phyloP scores from a whole-genome alignment of 805 yeast genomes.

The Yueomyces sinensis region DNA sequence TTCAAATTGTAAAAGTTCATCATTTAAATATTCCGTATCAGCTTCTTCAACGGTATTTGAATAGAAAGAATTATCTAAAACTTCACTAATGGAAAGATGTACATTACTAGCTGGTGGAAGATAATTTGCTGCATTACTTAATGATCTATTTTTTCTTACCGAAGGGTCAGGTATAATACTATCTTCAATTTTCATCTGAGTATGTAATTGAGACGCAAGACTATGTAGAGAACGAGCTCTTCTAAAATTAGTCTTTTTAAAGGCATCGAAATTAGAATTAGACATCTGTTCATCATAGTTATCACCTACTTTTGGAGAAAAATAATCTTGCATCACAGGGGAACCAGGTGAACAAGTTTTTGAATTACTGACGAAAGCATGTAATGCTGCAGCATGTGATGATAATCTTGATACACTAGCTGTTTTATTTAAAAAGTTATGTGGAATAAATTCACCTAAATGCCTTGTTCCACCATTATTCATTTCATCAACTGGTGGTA shows the following conservation, averaged over 20 bases:
- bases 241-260: background rate
- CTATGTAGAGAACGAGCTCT: background rate
- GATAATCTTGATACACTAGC: background rate
- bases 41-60: background rate
- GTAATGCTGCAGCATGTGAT: conserved; percentile 15
- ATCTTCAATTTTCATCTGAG: background rate
- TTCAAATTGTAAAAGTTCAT: background rate
- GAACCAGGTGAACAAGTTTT: background rate
- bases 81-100: background rate
- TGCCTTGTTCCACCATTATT: background rate
- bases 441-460: conserved; percentile 1
- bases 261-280: background rate
- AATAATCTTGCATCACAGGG: background rate
- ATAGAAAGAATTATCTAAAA: background rate
- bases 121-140: background rate
- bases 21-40: background rate
- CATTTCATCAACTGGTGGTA: conserved; percentile 5
- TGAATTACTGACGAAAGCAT: conserved; percentile 17
- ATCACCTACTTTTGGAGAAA: background rate
- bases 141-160: background rate
- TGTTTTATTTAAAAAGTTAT: background rate
- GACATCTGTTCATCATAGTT: background rate
- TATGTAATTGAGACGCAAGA: background rate
- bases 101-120: background rate
- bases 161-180: background rate